Percentiles rank a stretch among this genome's conserved stretches.
These are phyloP conservation scores for Mycena filopes DNA, from an alignment of 768 basidiomycete genomes.

Conservation along the genomic window DNA sequence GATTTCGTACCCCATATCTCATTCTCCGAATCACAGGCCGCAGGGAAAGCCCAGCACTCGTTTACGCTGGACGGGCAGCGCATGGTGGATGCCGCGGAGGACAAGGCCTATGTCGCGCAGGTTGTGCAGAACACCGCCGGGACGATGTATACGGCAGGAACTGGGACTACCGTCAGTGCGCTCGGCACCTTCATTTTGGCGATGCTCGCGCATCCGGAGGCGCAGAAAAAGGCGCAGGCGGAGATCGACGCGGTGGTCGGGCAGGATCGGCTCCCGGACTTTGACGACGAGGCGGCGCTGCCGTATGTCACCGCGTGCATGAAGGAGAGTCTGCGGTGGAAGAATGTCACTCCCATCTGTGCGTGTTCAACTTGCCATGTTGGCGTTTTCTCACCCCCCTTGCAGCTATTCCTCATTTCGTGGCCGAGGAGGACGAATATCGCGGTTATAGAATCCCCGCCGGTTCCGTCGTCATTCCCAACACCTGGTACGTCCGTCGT, in stretches of 20 bases:
- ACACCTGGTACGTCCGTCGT: constrained; percentile 44
- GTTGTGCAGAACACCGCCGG: constrained; percentile 14
- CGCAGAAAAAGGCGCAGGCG: constrained; percentile 48
- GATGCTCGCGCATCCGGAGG: constrained; percentile 49
- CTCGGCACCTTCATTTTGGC: constrained; percentile 48
- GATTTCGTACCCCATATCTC: constrained; percentile 1
- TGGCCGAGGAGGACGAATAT: constrained; percentile 39
- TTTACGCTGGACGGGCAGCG: constrained; percentile 16
- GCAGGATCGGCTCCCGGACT: constrained; percentile 45
- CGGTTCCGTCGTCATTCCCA: constrained; percentile 41
- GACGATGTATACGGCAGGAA: constrained; percentile 35
- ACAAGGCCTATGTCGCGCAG: constrained; percentile 18
- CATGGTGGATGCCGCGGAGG: constrained; percentile 2
- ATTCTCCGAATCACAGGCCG: constrained; percentile 32
- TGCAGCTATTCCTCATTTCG: constrained; percentile 22
- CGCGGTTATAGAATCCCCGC: constrained; percentile 42
- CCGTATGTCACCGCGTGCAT: constrained; percentile 50
- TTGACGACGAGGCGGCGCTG: constrained; percentile 44
- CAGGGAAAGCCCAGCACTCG: constrained; percentile 21
- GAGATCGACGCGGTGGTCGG: constrained; percentile 52
- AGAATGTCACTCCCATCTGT: constrained; percentile 48
- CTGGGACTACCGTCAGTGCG: constrained; percentile 48
- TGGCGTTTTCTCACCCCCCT: neutral
- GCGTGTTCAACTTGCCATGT: constrained; percentile 13
- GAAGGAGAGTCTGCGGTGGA: constrained; percentile 51